Evolutionary conservation across 164 flowering plant genomes (phyloP).

Genomic region (Pachysandra terminalis): DNA sequence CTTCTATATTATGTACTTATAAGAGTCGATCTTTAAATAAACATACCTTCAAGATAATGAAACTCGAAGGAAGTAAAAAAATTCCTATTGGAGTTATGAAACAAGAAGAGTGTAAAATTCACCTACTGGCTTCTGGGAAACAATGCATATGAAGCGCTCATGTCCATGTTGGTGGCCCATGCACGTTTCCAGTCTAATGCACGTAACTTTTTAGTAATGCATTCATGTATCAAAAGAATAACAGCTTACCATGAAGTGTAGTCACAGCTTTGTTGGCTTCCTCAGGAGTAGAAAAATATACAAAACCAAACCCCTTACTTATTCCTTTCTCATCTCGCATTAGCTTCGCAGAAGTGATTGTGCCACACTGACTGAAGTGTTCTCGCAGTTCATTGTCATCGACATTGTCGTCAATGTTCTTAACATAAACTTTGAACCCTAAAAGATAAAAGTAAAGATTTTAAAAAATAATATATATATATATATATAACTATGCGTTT

Average conservation of each 20-base stretch:
- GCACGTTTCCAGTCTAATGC: background rate
- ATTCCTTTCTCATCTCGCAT: slow-evolving; percentile 80
- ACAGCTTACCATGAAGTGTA: slow-evolving; percentile 57
- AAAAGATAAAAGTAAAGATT: slow-evolving; percentile 13
- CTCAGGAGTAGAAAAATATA: slow-evolving; percentile 76
- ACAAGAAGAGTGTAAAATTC: too few relatives aligned
- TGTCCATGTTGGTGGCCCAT: background rate
- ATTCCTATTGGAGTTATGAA: too few relatives aligned
- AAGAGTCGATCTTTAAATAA: too few relatives aligned
- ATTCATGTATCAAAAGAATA: background rate
- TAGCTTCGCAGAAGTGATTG: slow-evolving; percentile 65
- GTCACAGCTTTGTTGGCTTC: slow-evolving; percentile 77
- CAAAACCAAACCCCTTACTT: slow-evolving; percentile 89
- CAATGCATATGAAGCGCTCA: background rate
- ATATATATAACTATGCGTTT: background rate
- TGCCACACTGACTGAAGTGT: slow-evolving; percentile 73
- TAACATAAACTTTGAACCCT: slow-evolving; percentile 83
- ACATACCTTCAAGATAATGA: too few relatives aligned
- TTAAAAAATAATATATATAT: background rate
- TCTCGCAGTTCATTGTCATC: slow-evolving; percentile 59
- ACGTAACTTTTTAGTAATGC: background rate
- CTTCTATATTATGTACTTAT: too few relatives aligned
- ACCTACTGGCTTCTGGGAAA: background rate
- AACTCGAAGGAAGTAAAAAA: too few relatives aligned
- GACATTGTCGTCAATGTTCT: slow-evolving; percentile 72